Evolutionary conservation across 2,329 filamentous ascomycete species (phyloP).

Genomic region (Aschersonia sp.): DNA sequence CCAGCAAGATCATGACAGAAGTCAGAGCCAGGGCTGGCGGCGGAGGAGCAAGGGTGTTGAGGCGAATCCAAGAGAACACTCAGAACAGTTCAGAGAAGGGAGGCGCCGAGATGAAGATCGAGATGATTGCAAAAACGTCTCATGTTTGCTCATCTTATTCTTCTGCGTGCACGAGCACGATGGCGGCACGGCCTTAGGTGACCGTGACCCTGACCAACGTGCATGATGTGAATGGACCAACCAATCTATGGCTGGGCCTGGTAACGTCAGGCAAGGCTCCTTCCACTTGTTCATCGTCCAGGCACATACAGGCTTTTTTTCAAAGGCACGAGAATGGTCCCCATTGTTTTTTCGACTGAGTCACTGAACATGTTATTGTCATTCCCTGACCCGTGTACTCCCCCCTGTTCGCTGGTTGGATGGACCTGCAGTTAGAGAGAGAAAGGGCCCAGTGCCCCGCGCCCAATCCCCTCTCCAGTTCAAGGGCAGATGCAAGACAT

Average conservation of each 20-base stretch:
- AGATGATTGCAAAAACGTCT: too few relatives aligned
- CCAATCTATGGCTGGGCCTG: background rate
- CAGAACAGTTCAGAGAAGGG: too few relatives aligned
- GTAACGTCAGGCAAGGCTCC: background rate
- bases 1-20: too few relatives aligned
- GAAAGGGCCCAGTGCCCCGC: background rate
- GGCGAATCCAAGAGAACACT: too few relatives aligned
- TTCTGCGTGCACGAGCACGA: background rate
- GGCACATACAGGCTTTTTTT: background rate
- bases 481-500: background rate
- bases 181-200: too few relatives aligned
- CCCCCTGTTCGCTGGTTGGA: too few relatives aligned
- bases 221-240: background rate
- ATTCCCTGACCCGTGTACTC: background rate
- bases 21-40: too few relatives aligned
- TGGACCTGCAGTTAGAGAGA: background rate
- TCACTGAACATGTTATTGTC: background rate
- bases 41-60: too few relatives aligned
- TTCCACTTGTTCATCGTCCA: background rate
- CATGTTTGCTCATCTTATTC: too few relatives aligned
- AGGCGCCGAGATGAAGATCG: too few relatives aligned
- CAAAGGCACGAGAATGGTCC: background rate
- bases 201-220: background rate
- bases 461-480: background rate
- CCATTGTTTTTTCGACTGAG: background rate